Percentiles rank a stretch among this genome's conserved stretches.
Evolutionary conservation across 176 grass and related monocot species (phyloP).

Genomic region (Pharus latifolius): DNA sequence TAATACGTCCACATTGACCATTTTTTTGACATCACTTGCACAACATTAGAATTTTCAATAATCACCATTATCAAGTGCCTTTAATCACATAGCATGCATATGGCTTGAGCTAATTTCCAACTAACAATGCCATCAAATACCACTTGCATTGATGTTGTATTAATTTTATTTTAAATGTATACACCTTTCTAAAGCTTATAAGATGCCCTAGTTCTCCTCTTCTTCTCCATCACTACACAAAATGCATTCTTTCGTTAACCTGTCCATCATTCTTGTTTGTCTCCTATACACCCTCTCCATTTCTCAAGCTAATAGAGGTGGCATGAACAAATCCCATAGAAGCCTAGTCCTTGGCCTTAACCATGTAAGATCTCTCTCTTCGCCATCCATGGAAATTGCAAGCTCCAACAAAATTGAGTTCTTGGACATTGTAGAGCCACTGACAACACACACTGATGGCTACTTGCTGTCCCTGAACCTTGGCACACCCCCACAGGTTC

Average conservation of each 20-base stretch:
- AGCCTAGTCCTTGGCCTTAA: slow-evolving; percentile 31
- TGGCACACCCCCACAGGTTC: slow-evolving; percentile 32
- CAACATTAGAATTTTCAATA: not conserved
- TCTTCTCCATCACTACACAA: not conserved
- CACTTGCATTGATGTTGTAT: not conserved
- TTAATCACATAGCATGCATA: not conserved
- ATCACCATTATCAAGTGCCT: not conserved
- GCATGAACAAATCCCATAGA: not conserved
- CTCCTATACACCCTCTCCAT: not conserved
- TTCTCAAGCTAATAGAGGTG: not conserved
- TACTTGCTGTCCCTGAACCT: slow-evolving; percentile 42
- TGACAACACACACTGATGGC: slow-evolving; percentile 30
- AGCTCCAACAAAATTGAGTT: slow-evolving; percentile 15
- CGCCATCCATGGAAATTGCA: not conserved
- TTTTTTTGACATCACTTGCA: not conserved
- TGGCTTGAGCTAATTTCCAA: not conserved
- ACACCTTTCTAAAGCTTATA: slow-evolving; percentile 23
- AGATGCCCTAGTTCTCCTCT: not conserved
- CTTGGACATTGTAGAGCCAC: slow-evolving; percentile 36
- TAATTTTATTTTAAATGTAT: not conserved
- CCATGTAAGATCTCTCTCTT: slow-evolving; percentile 28
- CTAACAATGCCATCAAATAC: not conserved
- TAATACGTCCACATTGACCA: not conserved
- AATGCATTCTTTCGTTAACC: slow-evolving; percentile 15
- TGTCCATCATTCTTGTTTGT: not conserved